Conservation (phyloP, 2,329 filamentous ascomycete species). For the Daldinia eschscholtzii region DNA sequence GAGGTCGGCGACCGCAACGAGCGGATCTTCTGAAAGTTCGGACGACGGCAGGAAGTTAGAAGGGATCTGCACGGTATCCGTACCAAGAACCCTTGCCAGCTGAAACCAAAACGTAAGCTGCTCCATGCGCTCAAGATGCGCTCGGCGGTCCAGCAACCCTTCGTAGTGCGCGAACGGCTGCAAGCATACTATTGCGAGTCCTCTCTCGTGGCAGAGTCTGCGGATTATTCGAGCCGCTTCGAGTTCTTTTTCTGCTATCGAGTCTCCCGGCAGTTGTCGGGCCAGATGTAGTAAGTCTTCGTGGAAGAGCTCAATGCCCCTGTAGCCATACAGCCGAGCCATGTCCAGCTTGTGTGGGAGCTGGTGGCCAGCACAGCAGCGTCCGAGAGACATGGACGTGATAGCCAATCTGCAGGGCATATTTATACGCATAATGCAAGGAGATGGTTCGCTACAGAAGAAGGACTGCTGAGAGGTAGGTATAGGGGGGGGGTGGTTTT, state of each 20-base stretch:
- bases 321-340: conserved; percentile 73
- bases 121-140: conserved; percentile 68
- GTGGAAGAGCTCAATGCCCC: conserved; percentile 81
- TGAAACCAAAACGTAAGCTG: conserved; percentile 78
- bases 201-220: conserved; percentile 67
- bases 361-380: conserved; percentile 75
- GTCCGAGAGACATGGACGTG: conserved; percentile 81
- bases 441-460: not conserved
- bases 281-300: conserved; percentile 78
- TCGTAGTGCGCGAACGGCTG: conserved; percentile 86
- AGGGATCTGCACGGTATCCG: conserved; percentile 80
- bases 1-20: conserved; percentile 73
- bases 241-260: conserved; percentile 62
- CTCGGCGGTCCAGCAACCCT: conserved; percentile 72
- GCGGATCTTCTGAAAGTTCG: conserved; percentile 60
- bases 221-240: conserved; percentile 69
- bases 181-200: conserved; percentile 73
- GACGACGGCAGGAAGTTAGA: conserved; percentile 73
- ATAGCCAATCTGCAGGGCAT: conserved; percentile 75
- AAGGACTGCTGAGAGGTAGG: not conserved
- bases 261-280: conserved; percentile 56
- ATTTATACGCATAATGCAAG: conserved; percentile 32
- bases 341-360: conserved; percentile 76
- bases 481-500: not conserved
- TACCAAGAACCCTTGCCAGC: conserved; percentile 72